A percentile compares a stretch with the other conserved stretches of the same genome.
phyloP scores from a whole-genome alignment of 2,329 filamentous ascomycete genomes.

The Domatiomyces catenatus region DNA sequence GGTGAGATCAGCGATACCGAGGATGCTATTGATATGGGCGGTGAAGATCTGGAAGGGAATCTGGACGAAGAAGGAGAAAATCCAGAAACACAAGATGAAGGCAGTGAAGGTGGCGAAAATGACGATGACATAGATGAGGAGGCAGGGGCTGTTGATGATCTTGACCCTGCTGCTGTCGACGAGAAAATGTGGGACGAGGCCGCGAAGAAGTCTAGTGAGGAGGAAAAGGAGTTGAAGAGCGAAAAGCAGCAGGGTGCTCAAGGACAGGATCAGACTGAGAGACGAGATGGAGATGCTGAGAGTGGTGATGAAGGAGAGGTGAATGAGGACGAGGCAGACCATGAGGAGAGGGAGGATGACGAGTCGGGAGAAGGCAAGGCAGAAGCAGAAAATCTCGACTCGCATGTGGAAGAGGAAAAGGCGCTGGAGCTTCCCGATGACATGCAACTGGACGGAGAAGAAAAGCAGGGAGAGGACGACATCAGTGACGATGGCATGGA shows the following conservation, averaged over 20 bases:
- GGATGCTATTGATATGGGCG: constrained; percentile 44
- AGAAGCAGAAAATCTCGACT: constrained; percentile 50
- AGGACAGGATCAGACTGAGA: constrained; percentile 42
- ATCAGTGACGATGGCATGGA: constrained; percentile 41
- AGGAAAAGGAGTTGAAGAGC: constrained; percentile 58
- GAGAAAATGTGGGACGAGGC: constrained; percentile 98
- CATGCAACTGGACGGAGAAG: constrained; percentile 62
- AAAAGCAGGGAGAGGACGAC: constrained; percentile 36
- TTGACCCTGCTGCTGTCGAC: constrained; percentile 79
- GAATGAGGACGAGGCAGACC: constrained; percentile 45
- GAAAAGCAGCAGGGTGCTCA: constrained; percentile 44
- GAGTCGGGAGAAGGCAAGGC: constrained; percentile 45
- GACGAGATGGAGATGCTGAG: constrained; percentile 36
- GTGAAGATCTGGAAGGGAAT: constrained; percentile 81
- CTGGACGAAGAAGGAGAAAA: constrained; percentile 44
- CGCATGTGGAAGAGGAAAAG: constrained; percentile 67
- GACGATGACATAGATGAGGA: constrained; percentile 72
- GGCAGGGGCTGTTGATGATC: constrained; percentile 74
- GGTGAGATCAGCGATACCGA: constrained; percentile 31
- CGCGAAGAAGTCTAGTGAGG: constrained; percentile 37
- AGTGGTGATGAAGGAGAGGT: constrained; percentile 27
- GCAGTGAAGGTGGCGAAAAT: constrained; percentile 47
- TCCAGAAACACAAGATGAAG: constrained; percentile 41
- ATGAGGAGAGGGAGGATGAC: constrained; percentile 32
- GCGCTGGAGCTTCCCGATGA: constrained; percentile 74